A percentile compares a stretch with the other conserved stretches of the same genome.
phyloP scores from a whole-genome alignment of 1,284 basidiomycete genomes.

The Cryptococcus deneoformans region DNA sequence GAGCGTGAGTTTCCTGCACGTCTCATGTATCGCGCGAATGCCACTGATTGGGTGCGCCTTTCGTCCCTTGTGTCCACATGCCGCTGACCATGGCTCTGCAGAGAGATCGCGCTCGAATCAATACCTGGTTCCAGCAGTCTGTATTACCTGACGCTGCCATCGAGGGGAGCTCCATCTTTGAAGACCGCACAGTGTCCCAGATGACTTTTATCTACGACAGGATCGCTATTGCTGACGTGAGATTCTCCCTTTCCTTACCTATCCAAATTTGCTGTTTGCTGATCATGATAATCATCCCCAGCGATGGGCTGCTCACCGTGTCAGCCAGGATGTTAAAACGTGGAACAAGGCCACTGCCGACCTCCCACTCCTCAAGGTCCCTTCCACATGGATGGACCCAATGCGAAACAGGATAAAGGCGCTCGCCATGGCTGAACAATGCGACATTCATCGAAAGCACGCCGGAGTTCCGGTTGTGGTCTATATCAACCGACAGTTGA shows the following conservation, averaged over 20 bases:
- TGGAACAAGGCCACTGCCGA: constrained; percentile 33
- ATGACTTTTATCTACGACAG: constrained; percentile 30
- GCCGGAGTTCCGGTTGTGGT: constrained; percentile 21
- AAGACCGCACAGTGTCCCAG: constrained; percentile 18
- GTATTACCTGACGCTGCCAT: constrained; percentile 26
- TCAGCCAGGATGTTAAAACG: constrained; percentile 11
- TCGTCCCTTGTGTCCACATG: neutral
- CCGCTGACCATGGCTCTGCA: neutral
- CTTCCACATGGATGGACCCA: constrained; percentile 23
- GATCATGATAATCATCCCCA: neutral
- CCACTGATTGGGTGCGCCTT: constrained; percentile 28
- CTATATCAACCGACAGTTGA: constrained; percentile 23
- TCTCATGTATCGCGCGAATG: constrained; percentile 24
- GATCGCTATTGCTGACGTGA: constrained; percentile 28
- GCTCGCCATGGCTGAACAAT: constrained; percentile 13
- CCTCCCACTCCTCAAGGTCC: constrained; percentile 15
- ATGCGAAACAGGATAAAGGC: constrained; percentile 20
- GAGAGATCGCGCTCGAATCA: constrained; percentile 26
- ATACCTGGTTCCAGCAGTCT: constrained; percentile 31
- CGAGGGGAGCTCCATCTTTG: constrained; percentile 24
- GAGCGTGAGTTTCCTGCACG: constrained; percentile 22
- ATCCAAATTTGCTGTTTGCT: neutral
- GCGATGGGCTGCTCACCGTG: constrained; percentile 22
- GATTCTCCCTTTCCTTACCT: neutral
- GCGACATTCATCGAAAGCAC: constrained; percentile 6